phyloP scores from a whole-genome alignment of 768 basidiomycete genomes.

The Obba rivulosa region DNA sequence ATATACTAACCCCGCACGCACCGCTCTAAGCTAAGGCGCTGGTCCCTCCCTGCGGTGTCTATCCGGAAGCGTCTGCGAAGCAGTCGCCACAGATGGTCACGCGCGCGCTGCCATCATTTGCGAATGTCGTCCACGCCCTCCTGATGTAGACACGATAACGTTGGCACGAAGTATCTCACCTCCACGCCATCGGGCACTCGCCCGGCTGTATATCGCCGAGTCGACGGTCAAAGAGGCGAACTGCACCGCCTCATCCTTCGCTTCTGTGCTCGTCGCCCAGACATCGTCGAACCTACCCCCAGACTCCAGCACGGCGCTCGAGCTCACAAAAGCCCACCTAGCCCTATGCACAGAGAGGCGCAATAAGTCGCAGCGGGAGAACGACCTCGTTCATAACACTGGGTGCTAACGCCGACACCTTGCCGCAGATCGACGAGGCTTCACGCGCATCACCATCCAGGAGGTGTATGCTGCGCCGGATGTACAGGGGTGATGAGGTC shows the following conservation, averaged over 20 bases:
- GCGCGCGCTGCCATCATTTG: no score
- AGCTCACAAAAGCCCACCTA: slow-evolving; percentile 80
- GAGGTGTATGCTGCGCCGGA: slow-evolving; percentile 89
- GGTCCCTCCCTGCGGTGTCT: no score
- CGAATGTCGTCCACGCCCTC: no score
- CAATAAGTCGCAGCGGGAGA: slow-evolving; percentile 76
- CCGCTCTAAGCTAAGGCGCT: no score
- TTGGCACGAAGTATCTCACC: no score
- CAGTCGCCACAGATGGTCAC: no score
- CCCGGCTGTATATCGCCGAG: slow-evolving; percentile 74
- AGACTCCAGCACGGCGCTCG: slow-evolving; percentile 73
- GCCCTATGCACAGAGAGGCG: slow-evolving; percentile 73
- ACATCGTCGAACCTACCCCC: slow-evolving; percentile 79
- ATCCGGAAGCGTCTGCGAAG: no score
- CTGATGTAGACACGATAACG: no score
- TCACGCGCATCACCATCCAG: slow-evolving; percentile 83
- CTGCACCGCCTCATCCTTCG: slow-evolving; percentile 62
- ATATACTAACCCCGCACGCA: no score
- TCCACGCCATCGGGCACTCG: no score
- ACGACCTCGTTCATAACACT: slow-evolving; percentile 96
- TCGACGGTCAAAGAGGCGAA: slow-evolving; percentile 78
- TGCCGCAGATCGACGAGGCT: slow-evolving; percentile 80
- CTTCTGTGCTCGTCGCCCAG: slow-evolving; percentile 61
- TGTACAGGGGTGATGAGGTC: slow-evolving; percentile 90
- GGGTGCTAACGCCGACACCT: slow-evolving; percentile 71